Base-by-base conservation (phyloP, 2,329 filamentous ascomycete genomes). In the Diaporthe citrichinensis region DNA sequence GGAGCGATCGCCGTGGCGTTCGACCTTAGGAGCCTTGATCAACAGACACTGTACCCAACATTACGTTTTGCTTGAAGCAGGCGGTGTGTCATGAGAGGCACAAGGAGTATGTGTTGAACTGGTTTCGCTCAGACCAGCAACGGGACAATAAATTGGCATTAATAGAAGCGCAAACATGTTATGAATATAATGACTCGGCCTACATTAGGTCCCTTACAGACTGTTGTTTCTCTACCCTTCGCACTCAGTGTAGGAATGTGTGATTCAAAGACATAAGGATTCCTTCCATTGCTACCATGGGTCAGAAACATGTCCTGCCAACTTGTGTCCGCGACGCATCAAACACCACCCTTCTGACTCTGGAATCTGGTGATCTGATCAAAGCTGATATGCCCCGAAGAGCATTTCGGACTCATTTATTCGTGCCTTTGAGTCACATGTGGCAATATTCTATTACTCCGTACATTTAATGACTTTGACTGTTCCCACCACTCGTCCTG, bases 121-220 rank as follows among this genome's bases (percentile, higher is more conserved):
- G n/a, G 34, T 69, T 34, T 31, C 65, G n/a, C 49, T 25, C 20
- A 28, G 49, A 69, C 49, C 34, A 28, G 65, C 65, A 41, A 23
- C n/a, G 65, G 65, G 34, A 28, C 65, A 31, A 55, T 55, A 69
- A 69, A 69, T 55, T 53, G 49, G 65, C 49, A 69, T 69, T 69
- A 69, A 69, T 69, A 69, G 49, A 69, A 69, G 65, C 46, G n/a
- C 46, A 69, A 39, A 41, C 49, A 53, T 15, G 34, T 69, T 55
- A 69, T 41, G 65, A 69, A 69, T 55, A 55, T 55, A 69, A 69
- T 69, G 65, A 69, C 46, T 23, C n/a, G 34, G 7, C 65, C 49
- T 69, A 39, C 49, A 20, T 23, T 3, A 55, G 65, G 49, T 55
- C 65, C 31, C 36, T 53, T 55, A 55, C 41, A 55, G 65, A 69